These are phyloP conservation scores for Monascus ruber DNA, from an alignment of 2,329 filamentous ascomycete species.

Conservation along the genomic window DNA sequence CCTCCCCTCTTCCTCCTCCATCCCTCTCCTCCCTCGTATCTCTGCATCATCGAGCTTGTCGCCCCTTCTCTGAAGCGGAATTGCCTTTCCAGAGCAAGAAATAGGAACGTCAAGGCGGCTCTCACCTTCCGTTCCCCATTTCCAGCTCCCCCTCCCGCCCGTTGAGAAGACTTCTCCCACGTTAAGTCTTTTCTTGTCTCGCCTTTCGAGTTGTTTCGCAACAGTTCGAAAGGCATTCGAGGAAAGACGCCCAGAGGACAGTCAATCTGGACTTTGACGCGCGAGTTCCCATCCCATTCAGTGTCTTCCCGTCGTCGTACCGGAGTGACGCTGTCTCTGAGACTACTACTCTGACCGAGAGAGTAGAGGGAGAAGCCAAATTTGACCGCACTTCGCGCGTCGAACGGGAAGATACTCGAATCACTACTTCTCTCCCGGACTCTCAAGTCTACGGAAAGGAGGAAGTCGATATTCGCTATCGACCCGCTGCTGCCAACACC, in stretches of 20 bases:
- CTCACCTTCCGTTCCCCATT: too few species aligned
- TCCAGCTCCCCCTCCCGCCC: conserved; percentile 2
- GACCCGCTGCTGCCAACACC: conserved; percentile 48
- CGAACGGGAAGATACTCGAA: conserved; percentile 96
- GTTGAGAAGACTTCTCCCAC: conserved; percentile 26
- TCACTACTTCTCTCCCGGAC: conserved; percentile 53
- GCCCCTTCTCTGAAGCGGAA: too few species aligned
- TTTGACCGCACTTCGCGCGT: conserved; percentile 64
- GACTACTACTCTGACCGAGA: conserved; percentile 52
- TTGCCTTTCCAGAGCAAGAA: too few species aligned
- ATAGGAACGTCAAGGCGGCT: too few species aligned
- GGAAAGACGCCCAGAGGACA: conserved; percentile 65
- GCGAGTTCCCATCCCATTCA: conserved; percentile 97
- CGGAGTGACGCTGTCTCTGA: conserved; percentile 59
- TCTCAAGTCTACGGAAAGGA: conserved; percentile 62
- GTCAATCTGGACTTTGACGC: conserved; percentile 99
- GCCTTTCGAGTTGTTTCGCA: conserved; percentile 35
- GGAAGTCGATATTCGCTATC: conserved; percentile 75
- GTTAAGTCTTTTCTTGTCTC: conserved; percentile 38
- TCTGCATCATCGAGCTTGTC: too few species aligned
- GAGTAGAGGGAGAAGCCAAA: conserved; percentile 84
- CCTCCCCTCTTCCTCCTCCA: too few species aligned
- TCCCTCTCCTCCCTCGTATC: too few species aligned
- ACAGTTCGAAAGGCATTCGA: conserved; percentile 48
- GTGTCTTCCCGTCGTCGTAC: conserved; percentile 99